These are phyloP conservation scores for Peterozyma toletana DNA, from an alignment of 805 yeast genomes.

Conservation along the genomic window DNA sequence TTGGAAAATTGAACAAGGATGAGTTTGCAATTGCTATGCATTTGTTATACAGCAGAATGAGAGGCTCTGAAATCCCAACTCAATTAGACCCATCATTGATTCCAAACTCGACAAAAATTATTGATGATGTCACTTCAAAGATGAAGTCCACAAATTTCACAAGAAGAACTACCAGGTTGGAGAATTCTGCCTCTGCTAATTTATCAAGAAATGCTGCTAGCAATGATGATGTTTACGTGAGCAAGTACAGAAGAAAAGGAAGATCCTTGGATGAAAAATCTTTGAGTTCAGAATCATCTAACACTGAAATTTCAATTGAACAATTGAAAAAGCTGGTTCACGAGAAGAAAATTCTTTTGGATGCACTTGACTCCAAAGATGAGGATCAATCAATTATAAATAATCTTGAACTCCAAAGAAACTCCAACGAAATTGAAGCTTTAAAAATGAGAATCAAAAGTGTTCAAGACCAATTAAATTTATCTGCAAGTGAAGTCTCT, in stretches of 20 bases:
- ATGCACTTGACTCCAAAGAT: conserved; percentile 66
- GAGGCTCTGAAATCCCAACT: conserved; percentile 80
- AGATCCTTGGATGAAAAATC: conserved; percentile 12
- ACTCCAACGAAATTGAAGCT: conserved; percentile 50
- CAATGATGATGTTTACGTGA: conserved; percentile 50
- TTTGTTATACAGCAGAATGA: conserved; percentile 81
- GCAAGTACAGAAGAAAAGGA: conserved; percentile 53
- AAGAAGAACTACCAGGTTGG: conserved; percentile 14
- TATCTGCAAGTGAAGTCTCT: conserved; percentile 22
- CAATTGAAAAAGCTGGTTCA: conserved; percentile 58
- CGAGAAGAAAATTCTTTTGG: conserved; percentile 65
- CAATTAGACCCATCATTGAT: conserved; percentile 81
- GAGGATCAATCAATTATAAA: conserved; percentile 25
- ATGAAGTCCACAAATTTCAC: conserved; percentile 31
- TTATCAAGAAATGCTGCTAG: conserved; percentile 68
- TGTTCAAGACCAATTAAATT: conserved; percentile 31
- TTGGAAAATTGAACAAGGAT: conserved; percentile 79
- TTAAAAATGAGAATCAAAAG: conserved; percentile 55
- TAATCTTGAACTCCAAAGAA: conserved; percentile 24
- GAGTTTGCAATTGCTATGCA: conserved; percentile 98
- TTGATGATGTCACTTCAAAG: conserved; percentile 68
- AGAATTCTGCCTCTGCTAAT: conserved; percentile 29
- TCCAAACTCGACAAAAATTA: conserved; percentile 75
- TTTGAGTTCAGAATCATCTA: conserved; percentile 12
- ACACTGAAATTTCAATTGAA: conserved; percentile 35